Percentiles rank a stretch among this genome's conserved stretches.
phyloP scores from a whole-genome alignment of 495 filamentous ascomycete species.

The Extremus antarcticus region DNA sequence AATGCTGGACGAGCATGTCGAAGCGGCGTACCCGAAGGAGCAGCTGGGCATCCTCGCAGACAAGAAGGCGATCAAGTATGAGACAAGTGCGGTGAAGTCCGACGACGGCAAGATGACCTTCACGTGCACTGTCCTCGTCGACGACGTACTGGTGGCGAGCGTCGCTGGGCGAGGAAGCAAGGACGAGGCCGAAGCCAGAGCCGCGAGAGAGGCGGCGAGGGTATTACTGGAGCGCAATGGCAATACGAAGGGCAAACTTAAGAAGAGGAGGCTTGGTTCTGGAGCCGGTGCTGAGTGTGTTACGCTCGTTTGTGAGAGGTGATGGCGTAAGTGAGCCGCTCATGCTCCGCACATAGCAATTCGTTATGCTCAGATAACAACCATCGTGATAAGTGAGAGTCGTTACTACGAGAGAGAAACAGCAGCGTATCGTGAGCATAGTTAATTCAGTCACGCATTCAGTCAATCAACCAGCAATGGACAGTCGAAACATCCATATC shows the following conservation, averaged over 20 bases:
- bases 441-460: no score
- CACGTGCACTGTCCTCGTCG: constrained; percentile 42
- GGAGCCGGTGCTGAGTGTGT: no score
- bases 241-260: not conserved
- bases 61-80: constrained; percentile 40
- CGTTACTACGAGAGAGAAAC: no score
- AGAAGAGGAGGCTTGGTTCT: constrained; percentile 1
- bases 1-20: constrained; percentile 47
- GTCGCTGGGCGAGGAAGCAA: constrained; percentile 38
- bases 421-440: no score
- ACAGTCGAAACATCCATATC: constrained; percentile 16
- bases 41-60: constrained; percentile 49
- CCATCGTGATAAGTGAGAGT: no score
- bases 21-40: constrained; percentile 66
- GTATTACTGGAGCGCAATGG: constrained; percentile 17
- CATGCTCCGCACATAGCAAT: no score
- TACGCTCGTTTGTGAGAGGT: no score
- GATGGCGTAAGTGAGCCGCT: no score
- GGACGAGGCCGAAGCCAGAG: constrained; percentile 47
- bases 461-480: constrained; percentile 2
- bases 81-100: not conserved
- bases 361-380: no score
- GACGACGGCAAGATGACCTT: constrained; percentile 28
- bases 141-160: constrained; percentile 35
- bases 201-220: constrained; percentile 40